Evolutionary conservation across 345 rosid genomes (phyloP).

Genomic region (Bretschneidera sinensis): DNA sequence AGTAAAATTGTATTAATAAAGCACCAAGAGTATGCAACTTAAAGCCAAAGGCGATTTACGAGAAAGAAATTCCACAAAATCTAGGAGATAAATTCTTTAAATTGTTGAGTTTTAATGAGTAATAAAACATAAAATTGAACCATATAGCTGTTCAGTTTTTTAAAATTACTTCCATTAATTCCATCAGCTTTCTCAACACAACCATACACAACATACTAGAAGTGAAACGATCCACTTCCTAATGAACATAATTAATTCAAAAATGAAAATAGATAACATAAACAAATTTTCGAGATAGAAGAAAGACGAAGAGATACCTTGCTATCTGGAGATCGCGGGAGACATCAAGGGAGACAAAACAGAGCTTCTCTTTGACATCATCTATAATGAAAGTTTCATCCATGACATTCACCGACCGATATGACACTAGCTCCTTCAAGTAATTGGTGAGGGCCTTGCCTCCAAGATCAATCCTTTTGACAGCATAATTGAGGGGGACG

Average conservation of each 20-base stretch:
- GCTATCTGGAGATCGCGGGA: slow-evolving; percentile 61
- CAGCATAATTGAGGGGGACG: slow-evolving; percentile 62
- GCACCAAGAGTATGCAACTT: too few relatives aligned
- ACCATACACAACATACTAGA: too few relatives aligned
- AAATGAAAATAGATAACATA: too few relatives aligned
- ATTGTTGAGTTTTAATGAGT: background rate
- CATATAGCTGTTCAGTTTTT: too few relatives aligned
- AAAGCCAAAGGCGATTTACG: too few relatives aligned
- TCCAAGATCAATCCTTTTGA: slow-evolving; percentile 78
- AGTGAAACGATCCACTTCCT: too few relatives aligned
- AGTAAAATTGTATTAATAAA: too few relatives aligned
- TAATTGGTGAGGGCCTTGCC: slow-evolving; percentile 93
- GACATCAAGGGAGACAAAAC: slow-evolving; percentile 81
- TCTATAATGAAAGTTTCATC: slow-evolving; percentile 82
- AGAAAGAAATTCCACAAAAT: too few relatives aligned
- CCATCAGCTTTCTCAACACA: background rate
- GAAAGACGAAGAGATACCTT: slow-evolving; percentile 23
- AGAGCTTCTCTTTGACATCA: slow-evolving; percentile 92
- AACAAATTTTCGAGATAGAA: background rate
- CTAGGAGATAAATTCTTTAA: too few relatives aligned
- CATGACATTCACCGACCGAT: slow-evolving; percentile 73
- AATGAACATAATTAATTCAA: too few relatives aligned
- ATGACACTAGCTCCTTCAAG: slow-evolving; percentile 81
- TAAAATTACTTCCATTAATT: background rate
- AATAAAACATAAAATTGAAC: background rate